Evolutionary conservation across 345 rosid genomes (phyloP).

Genomic region (Passiflora organensis): DNA sequence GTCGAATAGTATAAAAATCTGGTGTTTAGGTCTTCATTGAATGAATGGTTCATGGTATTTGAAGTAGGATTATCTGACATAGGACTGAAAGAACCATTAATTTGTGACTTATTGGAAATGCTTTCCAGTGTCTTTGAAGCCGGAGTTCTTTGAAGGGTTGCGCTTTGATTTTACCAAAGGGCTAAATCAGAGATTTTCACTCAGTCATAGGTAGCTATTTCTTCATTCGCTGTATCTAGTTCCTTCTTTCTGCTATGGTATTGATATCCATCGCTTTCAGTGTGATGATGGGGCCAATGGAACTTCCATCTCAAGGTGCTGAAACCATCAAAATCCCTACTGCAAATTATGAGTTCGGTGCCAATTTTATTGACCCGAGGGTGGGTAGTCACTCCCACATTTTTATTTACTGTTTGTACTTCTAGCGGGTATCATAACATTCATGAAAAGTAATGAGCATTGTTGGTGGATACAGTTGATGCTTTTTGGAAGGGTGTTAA

Average conservation of each 20-base stretch:
- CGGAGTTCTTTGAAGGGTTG: conserved; percentile 88
- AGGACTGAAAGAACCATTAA: background rate
- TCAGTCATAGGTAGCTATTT: conserved; percentile 70
- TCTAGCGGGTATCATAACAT: background rate
- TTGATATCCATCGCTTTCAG: conserved; percentile 31
- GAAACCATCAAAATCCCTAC: conserved; percentile 87
- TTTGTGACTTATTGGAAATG: background rate
- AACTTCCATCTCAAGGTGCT: conserved; percentile 80
- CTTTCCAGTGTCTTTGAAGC: conserved; percentile 85
- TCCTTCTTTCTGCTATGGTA: conserved; percentile 7
- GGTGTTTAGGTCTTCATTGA: background rate
- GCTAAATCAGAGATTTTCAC: conserved; percentile 76
- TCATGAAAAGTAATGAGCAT: conserved; percentile 1
- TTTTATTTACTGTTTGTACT: background rate
- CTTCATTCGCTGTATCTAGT: background rate
- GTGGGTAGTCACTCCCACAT: conserved; percentile 21
- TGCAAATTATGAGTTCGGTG: conserved; percentile 90
- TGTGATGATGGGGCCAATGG: conserved; percentile 86
- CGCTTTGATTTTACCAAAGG: conserved; percentile 93
- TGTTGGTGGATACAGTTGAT: conserved; percentile 41
- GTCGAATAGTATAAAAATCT: too few species aligned
- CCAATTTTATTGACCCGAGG: conserved; percentile 75
- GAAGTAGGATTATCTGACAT: background rate
- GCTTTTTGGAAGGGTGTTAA: conserved; percentile 88
- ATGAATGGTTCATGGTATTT: background rate